Base-by-base conservation (phyloP, 257 asterid species). In the Datura wrightii region DNA sequence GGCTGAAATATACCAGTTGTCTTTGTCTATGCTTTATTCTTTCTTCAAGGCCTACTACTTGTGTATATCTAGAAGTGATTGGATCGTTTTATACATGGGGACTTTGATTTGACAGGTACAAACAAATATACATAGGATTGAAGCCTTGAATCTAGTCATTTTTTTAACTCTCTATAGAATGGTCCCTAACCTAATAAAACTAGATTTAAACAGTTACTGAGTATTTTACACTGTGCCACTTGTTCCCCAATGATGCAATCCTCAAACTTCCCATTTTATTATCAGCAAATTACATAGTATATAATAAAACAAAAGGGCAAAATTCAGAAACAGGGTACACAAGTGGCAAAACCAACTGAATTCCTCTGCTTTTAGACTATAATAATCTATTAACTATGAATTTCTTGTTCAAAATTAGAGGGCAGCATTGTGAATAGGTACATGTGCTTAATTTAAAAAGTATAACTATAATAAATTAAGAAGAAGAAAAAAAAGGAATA, bases 341-440 rank as follows among this genome's bases (percentile, higher is more conserved):
- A 74, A 74, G 60, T 46, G 60, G 81, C 81, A 48, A 48, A 74
- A 74, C 60, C 10, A 48, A 5, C 60, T 48, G 81, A 74, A 74
- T 76, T 24, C 4, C 44, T 48, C 19, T 24, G 19, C 60, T 74
- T 74, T 74, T 74, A 48, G 44, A 24, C 60, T 74, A 34, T 34
- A 37, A 14, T 39, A 24, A 24, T 60, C 39, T 60, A 60, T 65
- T 19, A 5, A 13, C 9, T 37, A 48, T 76, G 31, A 76, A 13
- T 50, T 76, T 7, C 62, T 76, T 76, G 81, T 76, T 76, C 46
- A 76, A 76, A 71, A 50, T 76, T 24, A 76, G 81, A 50, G 60
- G 62, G 81, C 46, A 76, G 81, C 3, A 76, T 76, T 31, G 19
- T 76, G 31, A 48, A 19, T 13, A 16, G 1, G 3, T 11, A 66